These are phyloP conservation scores for Candida berthetii DNA, from an alignment of 805 yeast genomes.

Conservation along the genomic window DNA sequence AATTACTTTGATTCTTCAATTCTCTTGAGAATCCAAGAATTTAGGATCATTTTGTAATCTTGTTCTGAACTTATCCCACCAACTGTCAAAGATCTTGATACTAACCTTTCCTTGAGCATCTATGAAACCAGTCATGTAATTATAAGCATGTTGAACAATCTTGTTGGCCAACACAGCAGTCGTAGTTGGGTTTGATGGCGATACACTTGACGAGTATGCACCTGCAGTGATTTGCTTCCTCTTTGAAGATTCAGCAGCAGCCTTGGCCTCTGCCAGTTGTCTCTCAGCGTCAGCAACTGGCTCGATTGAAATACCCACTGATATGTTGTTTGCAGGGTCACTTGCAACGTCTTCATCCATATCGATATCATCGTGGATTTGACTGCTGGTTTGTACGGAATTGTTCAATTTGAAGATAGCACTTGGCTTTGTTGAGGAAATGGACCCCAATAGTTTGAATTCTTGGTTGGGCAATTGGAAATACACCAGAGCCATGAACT, in stretches of 20 bases:
- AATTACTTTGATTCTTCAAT: neutral
- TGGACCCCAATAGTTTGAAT: slow-evolving; percentile 61
- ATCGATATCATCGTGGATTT: slow-evolving; percentile 52
- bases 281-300: slow-evolving; percentile 61
- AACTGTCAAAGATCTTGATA: slow-evolving; percentile 79
- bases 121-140: slow-evolving; percentile 82
- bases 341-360: slow-evolving; percentile 33
- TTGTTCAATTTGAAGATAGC: slow-evolving; percentile 82
- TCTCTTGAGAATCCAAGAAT: slow-evolving; percentile 47
- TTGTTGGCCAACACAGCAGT: slow-evolving; percentile 72
- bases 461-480: slow-evolving; percentile 61
- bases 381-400: slow-evolving; percentile 14
- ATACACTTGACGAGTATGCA: slow-evolving; percentile 22
- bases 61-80: slow-evolving; percentile 91
- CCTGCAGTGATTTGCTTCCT: slow-evolving; percentile 11
- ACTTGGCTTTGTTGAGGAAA: slow-evolving; percentile 68
- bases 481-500: slow-evolving; percentile 77
- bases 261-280: slow-evolving; percentile 37
- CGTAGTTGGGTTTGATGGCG: slow-evolving; percentile 29
- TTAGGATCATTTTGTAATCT: slow-evolving; percentile 77
- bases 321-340: slow-evolving; percentile 24
- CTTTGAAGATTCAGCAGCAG: slow-evolving; percentile 11
- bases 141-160: slow-evolving; percentile 89
- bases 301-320: slow-evolving; percentile 89
- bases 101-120: slow-evolving; percentile 78